These are phyloP conservation scores for Ceratocystis alfenasii DNA, from an alignment of 2,329 filamentous ascomycete genomes.

Conservation along the genomic window DNA sequence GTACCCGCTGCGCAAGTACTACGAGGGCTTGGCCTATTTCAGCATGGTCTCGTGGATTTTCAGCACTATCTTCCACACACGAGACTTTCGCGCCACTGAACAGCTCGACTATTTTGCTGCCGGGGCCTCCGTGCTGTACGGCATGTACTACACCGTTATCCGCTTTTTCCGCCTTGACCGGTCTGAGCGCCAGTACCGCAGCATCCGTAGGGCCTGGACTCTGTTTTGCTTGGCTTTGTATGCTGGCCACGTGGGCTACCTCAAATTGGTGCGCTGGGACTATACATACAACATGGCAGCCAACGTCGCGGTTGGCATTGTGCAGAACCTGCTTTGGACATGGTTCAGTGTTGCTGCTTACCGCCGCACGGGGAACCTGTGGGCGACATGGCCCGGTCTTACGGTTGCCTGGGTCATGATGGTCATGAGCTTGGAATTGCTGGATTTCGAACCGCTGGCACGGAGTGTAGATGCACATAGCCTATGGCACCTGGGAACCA, in stretches of 20 bases:
- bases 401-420: conserved; percentile 85
- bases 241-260: conserved; percentile 63
- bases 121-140: conserved; percentile 80
- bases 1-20: conserved; percentile 71
- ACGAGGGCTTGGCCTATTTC: conserved; percentile 65
- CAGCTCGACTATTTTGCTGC: conserved; percentile 94
- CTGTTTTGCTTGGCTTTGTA: conserved; percentile 60
- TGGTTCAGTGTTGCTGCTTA: conserved; percentile 71
- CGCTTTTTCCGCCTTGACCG: conserved; percentile 73
- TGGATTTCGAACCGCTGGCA: conserved; percentile 80
- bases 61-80: conserved; percentile 82
- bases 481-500: conserved; percentile 90
- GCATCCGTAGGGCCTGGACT: conserved; percentile 63
- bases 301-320: conserved; percentile 69
- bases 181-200: conserved; percentile 31
- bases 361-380: conserved; percentile 54
- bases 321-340: conserved; percentile 76
- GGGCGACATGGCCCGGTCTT: conserved; percentile 82
- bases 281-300: conserved; percentile 98
- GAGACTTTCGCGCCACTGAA: conserved; percentile 77
- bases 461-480: conserved; percentile 86
- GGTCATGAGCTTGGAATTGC: conserved; percentile 88
- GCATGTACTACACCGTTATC: conserved; percentile 73
- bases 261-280: conserved; percentile 80
- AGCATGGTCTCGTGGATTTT: conserved; percentile 76